phyloP scores from a whole-genome alignment of 2,329 filamentous ascomycete species.

The Thelonectria olida region DNA sequence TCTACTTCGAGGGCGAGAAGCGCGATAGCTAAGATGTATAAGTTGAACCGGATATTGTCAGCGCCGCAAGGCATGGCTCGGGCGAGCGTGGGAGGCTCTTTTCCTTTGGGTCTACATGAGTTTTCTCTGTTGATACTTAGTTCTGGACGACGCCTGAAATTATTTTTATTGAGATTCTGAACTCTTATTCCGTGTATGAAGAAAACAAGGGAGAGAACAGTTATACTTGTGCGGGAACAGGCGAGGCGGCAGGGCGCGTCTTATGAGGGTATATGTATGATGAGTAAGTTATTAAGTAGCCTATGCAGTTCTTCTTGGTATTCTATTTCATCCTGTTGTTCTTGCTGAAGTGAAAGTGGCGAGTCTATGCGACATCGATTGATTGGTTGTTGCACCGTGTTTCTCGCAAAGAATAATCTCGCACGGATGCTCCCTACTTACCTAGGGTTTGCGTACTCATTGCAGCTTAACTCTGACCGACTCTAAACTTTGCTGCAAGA shows the following conservation, averaged over 20 bases:
- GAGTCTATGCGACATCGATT: too few relatives aligned
- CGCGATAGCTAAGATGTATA: conserved; percentile 23
- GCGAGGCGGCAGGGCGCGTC: background rate
- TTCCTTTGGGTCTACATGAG: background rate
- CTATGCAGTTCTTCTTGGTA: background rate
- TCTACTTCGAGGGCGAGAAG: conserved; percentile 65
- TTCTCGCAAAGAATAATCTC: too few relatives aligned
- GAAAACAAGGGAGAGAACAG: background rate
- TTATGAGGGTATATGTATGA: background rate
- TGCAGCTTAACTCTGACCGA: too few relatives aligned
- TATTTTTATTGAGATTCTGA: background rate
- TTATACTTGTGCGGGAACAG: background rate
- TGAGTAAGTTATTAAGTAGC: background rate
- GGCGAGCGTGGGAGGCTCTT: background rate
- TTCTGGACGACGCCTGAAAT: conserved; percentile 6
- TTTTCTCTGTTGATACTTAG: conserved; percentile 9
- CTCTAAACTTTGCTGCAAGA: too few relatives aligned
- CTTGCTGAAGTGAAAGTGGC: too few relatives aligned
- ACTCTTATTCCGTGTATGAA: background rate
- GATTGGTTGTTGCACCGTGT: too few relatives aligned
- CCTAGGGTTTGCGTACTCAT: too few relatives aligned
- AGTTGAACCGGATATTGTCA: conserved; percentile 1
- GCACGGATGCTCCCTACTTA: too few relatives aligned
- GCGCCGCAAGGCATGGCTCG: conserved; percentile 12
- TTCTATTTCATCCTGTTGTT: background rate